Evolutionary conservation across 805 yeast genomes (phyloP), one percentile per base, ranked within the genome.

Genomic region (Clavispora phyllophila): DNA sequence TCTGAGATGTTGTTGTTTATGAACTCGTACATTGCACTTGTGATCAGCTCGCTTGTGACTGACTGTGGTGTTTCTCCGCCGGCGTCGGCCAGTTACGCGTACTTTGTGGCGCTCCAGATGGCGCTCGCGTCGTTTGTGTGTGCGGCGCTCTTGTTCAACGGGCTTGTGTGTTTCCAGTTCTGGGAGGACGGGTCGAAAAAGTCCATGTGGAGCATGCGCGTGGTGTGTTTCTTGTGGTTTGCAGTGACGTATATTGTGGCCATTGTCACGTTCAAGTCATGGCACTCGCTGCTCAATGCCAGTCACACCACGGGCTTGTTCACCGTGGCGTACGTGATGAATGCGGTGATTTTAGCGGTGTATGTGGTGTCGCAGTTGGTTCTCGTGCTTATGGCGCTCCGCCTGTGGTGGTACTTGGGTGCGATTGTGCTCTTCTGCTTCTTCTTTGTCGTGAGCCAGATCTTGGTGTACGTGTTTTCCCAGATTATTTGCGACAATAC

Each of bases 21-120:
- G 62, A 80, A 83, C 62, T 55, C 78, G 33, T 72, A 75, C 47
- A 67, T 83, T 25, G 69, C 77, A 1, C 72, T 85, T 49, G 73
- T 79, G 5, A 73, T 85, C 13, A 66, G 82, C 47, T 75, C 90
- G 2, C 68, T 91, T 37, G 75, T 91, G 18, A 95, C 88, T 4
- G 96, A 91, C 57, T 82, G 95, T 50, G 98, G 98, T 15, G 96
- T 91, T 1, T 75, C 86, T 10, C 96, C 98, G 1, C 93, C 96
- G 1, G 84, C 90, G 2, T 78, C 93, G 2, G 56, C 58, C 2
- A 70, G 87, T 4, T 91, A 80, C 57, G 84, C 87, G 1, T 89
- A 84, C 60, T 85, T 90, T 60, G 96, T 87, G 4, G 80, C 93
- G 12, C 70, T 82, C 6, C 97, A 91, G 60, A 60, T 83, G 18